phyloP scores from a whole-genome alignment of 2,329 filamentous ascomycete species.

The Truncatella angustata region DNA sequence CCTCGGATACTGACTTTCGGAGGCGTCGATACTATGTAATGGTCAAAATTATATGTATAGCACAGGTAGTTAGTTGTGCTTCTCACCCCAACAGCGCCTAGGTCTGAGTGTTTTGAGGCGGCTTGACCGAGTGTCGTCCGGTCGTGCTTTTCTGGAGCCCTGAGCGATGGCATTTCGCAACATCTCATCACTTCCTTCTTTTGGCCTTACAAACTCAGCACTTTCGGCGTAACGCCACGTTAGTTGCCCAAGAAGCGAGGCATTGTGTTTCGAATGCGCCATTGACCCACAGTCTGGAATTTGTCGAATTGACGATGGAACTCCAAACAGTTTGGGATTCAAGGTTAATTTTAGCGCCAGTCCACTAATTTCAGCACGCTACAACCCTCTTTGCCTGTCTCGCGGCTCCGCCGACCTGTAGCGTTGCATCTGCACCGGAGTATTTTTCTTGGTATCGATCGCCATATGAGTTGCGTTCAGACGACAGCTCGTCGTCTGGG shows the following conservation, averaged over 20 bases:
- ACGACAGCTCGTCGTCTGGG: not conserved
- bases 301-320: not conserved
- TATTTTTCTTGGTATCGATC: not conserved
- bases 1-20: too few relatives aligned
- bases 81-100: too few relatives aligned
- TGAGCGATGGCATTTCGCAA: not conserved
- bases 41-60: too few relatives aligned
- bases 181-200: not conserved
- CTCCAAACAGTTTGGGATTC: conserved; percentile 7
- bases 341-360: conserved; percentile 4
- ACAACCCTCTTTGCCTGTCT: not conserved
- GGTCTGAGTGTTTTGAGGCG: too few relatives aligned
- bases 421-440: not conserved
- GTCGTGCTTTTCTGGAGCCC: not conserved
- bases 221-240: not conserved
- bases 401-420: not conserved
- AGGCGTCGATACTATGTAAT: too few relatives aligned
- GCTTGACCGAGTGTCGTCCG: too few relatives aligned
- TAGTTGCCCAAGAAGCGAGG: not conserved
- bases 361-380: not conserved
- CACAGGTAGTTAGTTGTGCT: too few relatives aligned
- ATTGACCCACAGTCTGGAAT: not conserved
- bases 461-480: not conserved
- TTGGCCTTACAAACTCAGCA: not conserved
- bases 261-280: conserved; percentile 1